phyloP scores from a whole-genome alignment of 257 asterid genomes.

The Nemophila menziesii region DNA sequence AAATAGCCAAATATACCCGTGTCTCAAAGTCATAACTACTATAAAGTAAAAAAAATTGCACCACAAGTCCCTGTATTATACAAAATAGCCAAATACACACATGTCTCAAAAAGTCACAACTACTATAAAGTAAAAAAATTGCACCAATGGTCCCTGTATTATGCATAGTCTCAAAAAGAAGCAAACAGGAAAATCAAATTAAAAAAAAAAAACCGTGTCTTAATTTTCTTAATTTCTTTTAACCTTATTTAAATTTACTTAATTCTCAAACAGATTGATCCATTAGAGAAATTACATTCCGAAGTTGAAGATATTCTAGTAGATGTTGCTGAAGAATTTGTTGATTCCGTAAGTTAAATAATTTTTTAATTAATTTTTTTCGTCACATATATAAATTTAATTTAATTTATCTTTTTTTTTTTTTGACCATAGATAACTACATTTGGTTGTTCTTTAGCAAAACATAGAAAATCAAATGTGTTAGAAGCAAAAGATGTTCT shows the following conservation, averaged over 20 bases:
- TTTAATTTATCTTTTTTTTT: not conserved
- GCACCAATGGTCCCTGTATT: no score
- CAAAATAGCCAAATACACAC: no score
- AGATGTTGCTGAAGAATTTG: constrained; percentile 85
- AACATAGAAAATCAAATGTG: constrained; percentile 80
- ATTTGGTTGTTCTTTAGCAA: constrained; percentile 84
- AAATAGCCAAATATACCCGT: no score
- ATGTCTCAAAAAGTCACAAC: no score
- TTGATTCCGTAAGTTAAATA: constrained; percentile 73
- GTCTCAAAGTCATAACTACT: no score
- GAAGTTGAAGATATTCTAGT: constrained; percentile 78
- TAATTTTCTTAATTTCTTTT: not conserved
- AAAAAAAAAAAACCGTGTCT: not conserved
- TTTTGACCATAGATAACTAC: constrained; percentile 48
- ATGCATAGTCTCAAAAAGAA: no score
- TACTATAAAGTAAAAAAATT: no score
- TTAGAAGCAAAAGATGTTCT: constrained; percentile 90
- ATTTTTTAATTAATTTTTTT: not conserved
- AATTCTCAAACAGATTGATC: constrained; percentile 56
- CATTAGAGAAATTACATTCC: constrained; percentile 72
- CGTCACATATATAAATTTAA: not conserved
- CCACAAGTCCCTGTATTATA: no score
- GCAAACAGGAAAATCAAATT: no score
- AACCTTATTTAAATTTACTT: constrained; percentile 12
- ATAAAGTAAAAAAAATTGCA: no score